Base-by-base conservation (phyloP, 495 filamentous ascomycete species). In the Lophiostoma macrostomum region DNA sequence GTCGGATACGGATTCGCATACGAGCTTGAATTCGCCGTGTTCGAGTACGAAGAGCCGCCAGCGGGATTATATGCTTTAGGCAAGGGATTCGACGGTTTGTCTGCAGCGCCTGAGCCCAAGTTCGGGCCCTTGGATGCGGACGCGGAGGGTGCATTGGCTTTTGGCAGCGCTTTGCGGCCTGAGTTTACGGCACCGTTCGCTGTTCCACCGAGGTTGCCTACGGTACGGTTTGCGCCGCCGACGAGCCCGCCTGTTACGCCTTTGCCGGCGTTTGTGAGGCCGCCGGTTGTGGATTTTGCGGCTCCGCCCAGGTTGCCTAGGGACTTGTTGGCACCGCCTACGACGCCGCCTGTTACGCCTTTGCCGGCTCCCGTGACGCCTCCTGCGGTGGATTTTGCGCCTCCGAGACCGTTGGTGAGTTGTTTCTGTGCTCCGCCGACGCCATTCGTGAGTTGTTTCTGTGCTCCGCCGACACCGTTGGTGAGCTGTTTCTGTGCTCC, bases 401-500 rank as follows among this genome's bases (percentile, higher is more conserved):
- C 18, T 10, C 11, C n/a, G 16, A 38, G 5, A 25, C 11, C 24
- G 30, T 47, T 32, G 13, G 14, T 4, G 14, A 5, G 13, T 4
- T 30, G 6, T 18, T 40, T 20, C 13, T n/a, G 27, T n/a, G 22
- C 34, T 29, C 31, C 48, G 29, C 23, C 32, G 22, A 14, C 19
- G 3, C 44, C 54, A 11, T 51, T 22, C 12, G 7, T 31, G n/a
- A n/a, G n/a, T n/a, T n/a, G n/a, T 23, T 46, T 51, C 49, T 51
- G 37, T 13, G 47, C 47, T 5, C 47, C 46, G 6, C 46, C 36
- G 1, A 40, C 48, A 2, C 10, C 37, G 34, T n/a, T n/a, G n/a
- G n/a, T n/a, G n/a, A n/a, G n/a, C n/a, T n/a, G n/a, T n/a, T 43
- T 31, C 28, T 50, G 42, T n/a, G 41, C 42, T 14, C 42, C 46